Evolutionary conservation across 164 flowering plant species (phyloP).

Genomic region (Hamamelis virginiana): DNA sequence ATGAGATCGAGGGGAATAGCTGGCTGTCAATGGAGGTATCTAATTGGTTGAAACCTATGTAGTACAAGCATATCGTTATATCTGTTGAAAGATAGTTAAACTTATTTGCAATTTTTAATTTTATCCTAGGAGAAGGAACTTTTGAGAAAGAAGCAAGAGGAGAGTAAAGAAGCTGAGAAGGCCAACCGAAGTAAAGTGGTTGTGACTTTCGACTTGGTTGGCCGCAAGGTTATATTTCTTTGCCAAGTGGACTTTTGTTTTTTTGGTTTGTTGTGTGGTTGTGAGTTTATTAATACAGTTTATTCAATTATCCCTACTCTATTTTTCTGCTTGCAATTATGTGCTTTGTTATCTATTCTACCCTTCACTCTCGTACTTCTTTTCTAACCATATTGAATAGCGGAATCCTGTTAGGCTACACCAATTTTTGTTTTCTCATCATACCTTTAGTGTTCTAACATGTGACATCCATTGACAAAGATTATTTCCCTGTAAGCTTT

Average conservation of each 20-base stretch:
- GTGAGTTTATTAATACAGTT: no score
- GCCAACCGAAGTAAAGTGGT: conserved; percentile 75
- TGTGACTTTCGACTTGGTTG: conserved; percentile 88
- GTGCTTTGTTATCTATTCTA: no score
- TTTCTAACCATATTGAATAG: background rate
- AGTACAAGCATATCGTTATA: background rate
- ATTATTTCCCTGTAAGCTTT: no score
- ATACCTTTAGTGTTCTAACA: no score
- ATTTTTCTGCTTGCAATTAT: no score
- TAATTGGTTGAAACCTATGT: background rate
- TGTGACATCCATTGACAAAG: no score
- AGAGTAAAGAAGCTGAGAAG: conserved; percentile 79
- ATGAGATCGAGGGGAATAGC: conserved; percentile 78
- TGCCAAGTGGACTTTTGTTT: background rate
- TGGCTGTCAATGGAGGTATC: conserved; percentile 87
- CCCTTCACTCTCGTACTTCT: background rate
- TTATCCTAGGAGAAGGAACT: conserved; percentile 78
- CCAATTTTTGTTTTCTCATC: no score
- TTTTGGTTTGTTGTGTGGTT: background rate
- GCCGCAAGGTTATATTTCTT: conserved; percentile 72
- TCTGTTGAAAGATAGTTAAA: background rate
- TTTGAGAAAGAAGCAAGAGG: conserved; percentile 71
- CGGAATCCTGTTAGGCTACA: no score
- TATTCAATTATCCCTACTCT: no score
- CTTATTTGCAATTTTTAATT: background rate